Conservation (phyloP, 495 filamentous ascomycete genomes). For the Hypoxylon crocopeplum region DNA sequence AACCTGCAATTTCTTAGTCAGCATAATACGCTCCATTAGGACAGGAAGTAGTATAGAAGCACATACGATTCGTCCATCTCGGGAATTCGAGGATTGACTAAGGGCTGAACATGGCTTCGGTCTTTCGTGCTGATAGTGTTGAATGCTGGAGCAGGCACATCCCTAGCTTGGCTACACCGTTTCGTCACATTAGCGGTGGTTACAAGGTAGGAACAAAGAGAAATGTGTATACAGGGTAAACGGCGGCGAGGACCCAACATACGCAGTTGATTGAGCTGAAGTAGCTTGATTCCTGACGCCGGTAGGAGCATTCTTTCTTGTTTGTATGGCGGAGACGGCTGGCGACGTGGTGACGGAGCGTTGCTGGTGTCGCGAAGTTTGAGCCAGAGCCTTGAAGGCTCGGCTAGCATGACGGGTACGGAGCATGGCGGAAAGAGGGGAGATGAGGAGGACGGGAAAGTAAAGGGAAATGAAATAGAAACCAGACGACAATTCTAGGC, state of each 20-base stretch:
- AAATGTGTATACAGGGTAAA: neutral
- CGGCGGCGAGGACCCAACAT: constrained; percentile 1
- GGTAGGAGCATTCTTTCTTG: constrained; percentile 37
- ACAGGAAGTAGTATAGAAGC: constrained; percentile 23
- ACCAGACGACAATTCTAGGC: neutral
- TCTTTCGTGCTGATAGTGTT: constrained; percentile 60
- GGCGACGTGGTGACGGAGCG: constrained; percentile 35
- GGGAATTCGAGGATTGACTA: constrained; percentile 64
- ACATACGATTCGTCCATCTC: constrained; percentile 80
- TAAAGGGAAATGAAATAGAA: constrained; percentile 12
- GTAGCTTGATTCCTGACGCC: constrained; percentile 49
- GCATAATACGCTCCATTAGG: constrained; percentile 26
- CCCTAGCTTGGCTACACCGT: constrained; percentile 44
- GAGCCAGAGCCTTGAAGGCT: constrained; percentile 52
- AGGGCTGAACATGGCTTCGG: constrained; percentile 68
- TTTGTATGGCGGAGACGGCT: constrained; percentile 33
- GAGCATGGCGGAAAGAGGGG: constrained; percentile 45
- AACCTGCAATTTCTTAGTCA: constrained; percentile 64
- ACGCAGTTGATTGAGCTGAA: constrained; percentile 41
- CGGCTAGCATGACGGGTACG: constrained; percentile 49
- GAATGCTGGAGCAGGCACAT: constrained; percentile 74
- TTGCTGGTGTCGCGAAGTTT: constrained; percentile 41
- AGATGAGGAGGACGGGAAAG: neutral
- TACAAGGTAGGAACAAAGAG: no score
- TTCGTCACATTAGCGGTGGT: constrained; percentile 31